Evolutionary conservation across 1,284 basidiomycete species (phyloP).

Genomic region (Lentinula novae-zelandiae): DNA sequence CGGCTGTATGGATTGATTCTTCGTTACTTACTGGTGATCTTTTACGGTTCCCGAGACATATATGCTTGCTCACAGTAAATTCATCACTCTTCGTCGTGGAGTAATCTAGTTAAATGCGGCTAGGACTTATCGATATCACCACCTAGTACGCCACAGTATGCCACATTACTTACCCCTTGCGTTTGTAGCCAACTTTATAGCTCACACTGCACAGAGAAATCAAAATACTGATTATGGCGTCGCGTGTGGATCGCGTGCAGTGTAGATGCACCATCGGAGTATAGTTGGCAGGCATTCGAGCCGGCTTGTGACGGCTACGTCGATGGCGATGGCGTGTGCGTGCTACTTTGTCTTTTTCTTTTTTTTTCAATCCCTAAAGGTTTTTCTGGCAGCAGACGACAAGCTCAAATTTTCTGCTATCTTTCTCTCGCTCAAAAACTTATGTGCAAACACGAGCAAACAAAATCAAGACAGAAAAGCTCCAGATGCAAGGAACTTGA

Average conservation of each 20-base stretch:
- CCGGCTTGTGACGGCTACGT: slow-evolving; percentile 1
- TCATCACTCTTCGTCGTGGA: too few relatives aligned
- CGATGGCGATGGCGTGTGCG: slow-evolving; percentile 3
- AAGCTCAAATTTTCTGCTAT: not conserved
- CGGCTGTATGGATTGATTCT: too few relatives aligned
- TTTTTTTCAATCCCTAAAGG: not conserved
- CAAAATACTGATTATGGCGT: not conserved
- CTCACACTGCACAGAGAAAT: too few relatives aligned
- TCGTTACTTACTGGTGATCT: too few relatives aligned
- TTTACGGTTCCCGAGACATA: too few relatives aligned
- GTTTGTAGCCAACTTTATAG: not conserved
- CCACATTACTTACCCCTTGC: not conserved
- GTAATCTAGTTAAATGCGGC: too few relatives aligned
- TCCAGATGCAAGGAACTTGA: not conserved
- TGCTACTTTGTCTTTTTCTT: slow-evolving; percentile 3
- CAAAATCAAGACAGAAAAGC: not conserved
- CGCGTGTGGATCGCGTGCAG: slow-evolving; percentile 6
- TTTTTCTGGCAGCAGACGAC: not conserved
- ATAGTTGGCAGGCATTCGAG: slow-evolving; percentile 3
- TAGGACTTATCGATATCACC: too few relatives aligned
- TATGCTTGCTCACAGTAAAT: too few relatives aligned
- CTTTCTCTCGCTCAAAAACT: not conserved
- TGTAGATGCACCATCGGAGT: not conserved
- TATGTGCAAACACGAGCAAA: not conserved
- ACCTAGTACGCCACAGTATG: too few relatives aligned